phyloP scores from a whole-genome alignment of 73 alveolate species.

The Effrenium voratum region DNA sequence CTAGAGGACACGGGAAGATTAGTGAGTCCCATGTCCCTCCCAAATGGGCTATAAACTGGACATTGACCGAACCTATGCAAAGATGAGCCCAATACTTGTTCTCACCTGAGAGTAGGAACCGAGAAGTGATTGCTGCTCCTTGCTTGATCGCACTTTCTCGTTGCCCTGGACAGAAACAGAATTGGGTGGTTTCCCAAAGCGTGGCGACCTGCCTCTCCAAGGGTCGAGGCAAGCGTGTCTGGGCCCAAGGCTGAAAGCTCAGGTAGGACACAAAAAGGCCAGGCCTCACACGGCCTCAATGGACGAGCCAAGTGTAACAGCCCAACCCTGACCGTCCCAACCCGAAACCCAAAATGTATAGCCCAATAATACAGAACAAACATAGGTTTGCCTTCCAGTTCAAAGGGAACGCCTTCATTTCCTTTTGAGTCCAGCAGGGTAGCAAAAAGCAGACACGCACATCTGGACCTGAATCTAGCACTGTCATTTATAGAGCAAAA shows the following conservation, averaged over 20 bases:
- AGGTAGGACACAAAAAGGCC: slow-evolving; percentile 64
- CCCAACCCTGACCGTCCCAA: not conserved
- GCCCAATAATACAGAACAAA: not conserved
- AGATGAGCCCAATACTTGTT: not conserved
- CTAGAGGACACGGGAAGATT: too few relatives aligned
- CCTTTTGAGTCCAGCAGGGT: not conserved
- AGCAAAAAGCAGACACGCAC: not conserved
- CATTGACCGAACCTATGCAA: not conserved
- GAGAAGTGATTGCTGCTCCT: not conserved
- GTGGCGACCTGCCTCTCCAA: too few relatives aligned
- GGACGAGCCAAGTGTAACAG: not conserved
- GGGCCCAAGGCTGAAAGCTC: slow-evolving; percentile 27
- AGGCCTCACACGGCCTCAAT: slow-evolving; percentile 51
- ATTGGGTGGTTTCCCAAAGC: not conserved
- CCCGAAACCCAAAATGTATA: not conserved
- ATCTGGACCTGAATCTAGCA: too few relatives aligned
- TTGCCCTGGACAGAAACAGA: not conserved
- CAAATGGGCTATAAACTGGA: too few relatives aligned
- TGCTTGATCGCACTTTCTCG: not conserved
- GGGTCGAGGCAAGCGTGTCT: too few relatives aligned
- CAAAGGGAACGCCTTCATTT: not conserved
- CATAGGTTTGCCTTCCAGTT: not conserved
- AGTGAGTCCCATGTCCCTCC: too few relatives aligned
- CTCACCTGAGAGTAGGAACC: not conserved
- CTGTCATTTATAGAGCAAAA: too few relatives aligned